Base-by-base conservation (phyloP, 2,329 filamentous ascomycete genomes). In the Gaeumannomyces tritici region DNA sequence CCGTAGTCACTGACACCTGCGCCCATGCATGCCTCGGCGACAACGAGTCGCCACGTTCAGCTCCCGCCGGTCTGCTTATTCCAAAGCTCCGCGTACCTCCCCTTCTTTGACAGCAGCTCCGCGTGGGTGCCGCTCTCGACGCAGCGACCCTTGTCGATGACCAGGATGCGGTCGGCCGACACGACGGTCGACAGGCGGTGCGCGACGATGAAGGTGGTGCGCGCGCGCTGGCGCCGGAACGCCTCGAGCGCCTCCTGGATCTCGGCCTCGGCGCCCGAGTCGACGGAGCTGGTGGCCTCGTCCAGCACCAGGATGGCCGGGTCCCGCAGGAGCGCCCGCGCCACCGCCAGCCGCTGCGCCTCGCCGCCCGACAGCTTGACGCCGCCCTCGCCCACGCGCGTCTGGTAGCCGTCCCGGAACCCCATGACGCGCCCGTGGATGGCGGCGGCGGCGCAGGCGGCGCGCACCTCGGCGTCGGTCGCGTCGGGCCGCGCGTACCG, bases 221-320 rank as follows among this genome's bases (percentile, higher is more conserved):
- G 83, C 2, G 81, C 83, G 63, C 33, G 33, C 2, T 12, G 33
- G 75, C 64, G 84, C 86, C 11, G 88, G 21, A 89, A 80, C 0
- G 86, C 86, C 31, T 82, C 60, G 18, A 89, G 80, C 0, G 86
- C 86, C 33, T 82, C 76, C 67, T 89, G 86, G 58, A 89, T 89
- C 66, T 85, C 82, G 66, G 85, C 82, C 71, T 89, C 86, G 1
- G 85, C 89, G 33, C 86, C 83, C 0, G 87, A 87, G 64, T 91
- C 86, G 63, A 93, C 86, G 8, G 89, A 86, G 54, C 88, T 91
- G 4, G 91, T 92, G 1, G 90, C 87, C 72, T 93, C 90, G 66
- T 93, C 90, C 0, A 93, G 80, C 54, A 93, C 80, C 12, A 93
- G 84, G 64, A 93, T 86, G 62, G 90, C 86, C 0, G 90, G 89